Evolutionary conservation across 306 rosid species (phyloP), one percentile per base, ranked within the genome.

Genomic region (Clitoria ternatea): DNA sequence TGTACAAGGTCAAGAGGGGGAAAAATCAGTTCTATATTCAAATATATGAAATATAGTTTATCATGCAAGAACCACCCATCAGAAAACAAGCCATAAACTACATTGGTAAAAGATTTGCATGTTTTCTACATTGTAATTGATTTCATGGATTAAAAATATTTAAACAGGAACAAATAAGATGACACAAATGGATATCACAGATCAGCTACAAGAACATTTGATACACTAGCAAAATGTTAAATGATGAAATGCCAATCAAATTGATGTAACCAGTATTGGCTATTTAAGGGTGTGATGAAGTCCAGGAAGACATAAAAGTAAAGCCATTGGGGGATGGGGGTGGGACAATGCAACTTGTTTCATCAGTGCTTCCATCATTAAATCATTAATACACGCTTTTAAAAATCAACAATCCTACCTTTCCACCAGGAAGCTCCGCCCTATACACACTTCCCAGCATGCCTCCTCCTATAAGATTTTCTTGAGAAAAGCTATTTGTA

Each of bases 401-500:
- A 17, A 68, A 55, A 53, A 76, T 18, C 36, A 79, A 55, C 29
- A 49, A 78, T 17, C 79, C 71, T 81, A 95, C 99, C 97, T 91
- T 95, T 76, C 99, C 96, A 40, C 77, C 74, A 64, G 99, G 97
- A 50, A 91, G 92, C 84, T 89, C 86, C 29, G 99, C 99, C 83
- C 88, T 84, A 71, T 95, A 95, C 48, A 91, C 99, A 13, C 35
- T 89, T 63, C 99, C 99, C 80, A 95, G 78, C 95, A 83, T 91
- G 80, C 99, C 99, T 23, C 48, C 77, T 85, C 97, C 99, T 45
- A 95, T 63, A 69, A 86, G 84, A 80, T 91, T 91, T 52, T 95
- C 97, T 66, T 67, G 90, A 44, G 99, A 91, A 74, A 95, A 95
- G 86, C 97, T 95, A 81, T 95, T 86, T 73, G 99, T 95, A 64